Evolutionary conservation across 1,284 basidiomycete species (phyloP).

Genomic region (Leccinum solheimii): DNA sequence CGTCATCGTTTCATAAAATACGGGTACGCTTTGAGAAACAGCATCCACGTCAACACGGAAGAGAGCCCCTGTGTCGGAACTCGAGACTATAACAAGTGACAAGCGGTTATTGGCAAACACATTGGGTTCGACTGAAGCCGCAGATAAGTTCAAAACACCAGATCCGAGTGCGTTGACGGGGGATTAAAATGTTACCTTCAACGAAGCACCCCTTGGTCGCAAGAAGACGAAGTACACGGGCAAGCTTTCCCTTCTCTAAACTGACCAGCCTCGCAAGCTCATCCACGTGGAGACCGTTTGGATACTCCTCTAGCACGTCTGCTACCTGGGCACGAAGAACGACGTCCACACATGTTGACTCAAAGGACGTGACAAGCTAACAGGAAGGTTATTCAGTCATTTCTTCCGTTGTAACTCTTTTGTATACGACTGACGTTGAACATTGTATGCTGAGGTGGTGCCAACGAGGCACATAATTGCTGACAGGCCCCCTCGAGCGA

Average conservation of each 20-base stretch:
- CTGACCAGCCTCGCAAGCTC: constrained; percentile 25
- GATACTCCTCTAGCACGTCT: constrained; percentile 24
- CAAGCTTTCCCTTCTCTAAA: constrained; percentile 32
- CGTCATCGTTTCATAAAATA: constrained; percentile 29
- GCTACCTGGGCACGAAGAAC: constrained; percentile 26
- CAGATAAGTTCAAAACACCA: neutral
- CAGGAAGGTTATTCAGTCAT: neutral
- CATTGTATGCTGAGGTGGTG: constrained; percentile 32
- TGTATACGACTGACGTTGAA: constrained; percentile 25
- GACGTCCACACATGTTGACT: constrained; percentile 29
- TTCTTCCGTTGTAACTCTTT: neutral
- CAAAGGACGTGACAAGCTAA: constrained; percentile 24
- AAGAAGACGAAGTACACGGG: constrained; percentile 35
- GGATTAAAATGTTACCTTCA: constrained; percentile 23
- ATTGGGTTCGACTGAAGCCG: constrained; percentile 21
- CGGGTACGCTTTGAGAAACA: constrained; percentile 13
- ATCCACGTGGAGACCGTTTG: constrained; percentile 29
- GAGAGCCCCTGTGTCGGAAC: constrained; percentile 11
- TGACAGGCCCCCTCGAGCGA: constrained; percentile 31
- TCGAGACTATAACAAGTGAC: constrained; percentile 24
- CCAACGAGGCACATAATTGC: constrained; percentile 30
- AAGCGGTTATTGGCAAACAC: constrained; percentile 33
- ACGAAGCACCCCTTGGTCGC: constrained; percentile 35
- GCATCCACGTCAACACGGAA: constrained; percentile 16
- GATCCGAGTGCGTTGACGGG: neutral